Evolutionary conservation across 331 rosid species (phyloP).

Genomic region (Dryas integrifolia): DNA sequence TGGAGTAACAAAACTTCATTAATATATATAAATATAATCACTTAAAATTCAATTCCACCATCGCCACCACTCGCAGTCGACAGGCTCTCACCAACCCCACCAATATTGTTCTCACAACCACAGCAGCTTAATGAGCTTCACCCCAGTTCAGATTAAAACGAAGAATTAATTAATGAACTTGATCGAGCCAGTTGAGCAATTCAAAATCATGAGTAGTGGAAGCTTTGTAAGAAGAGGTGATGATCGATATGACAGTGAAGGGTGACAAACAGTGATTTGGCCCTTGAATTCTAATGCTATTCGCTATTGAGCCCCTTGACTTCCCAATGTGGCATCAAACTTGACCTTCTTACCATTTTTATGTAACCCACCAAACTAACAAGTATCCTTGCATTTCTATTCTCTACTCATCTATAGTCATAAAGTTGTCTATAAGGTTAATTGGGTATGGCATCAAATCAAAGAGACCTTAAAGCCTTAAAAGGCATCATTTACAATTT

Average conservation of each 20-base stretch:
- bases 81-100: conserved; percentile 10
- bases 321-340: conserved; percentile 23
- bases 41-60: not conserved
- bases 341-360: conserved; percentile 12
- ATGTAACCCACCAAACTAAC: conserved; percentile 29
- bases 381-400: conserved; percentile 10
- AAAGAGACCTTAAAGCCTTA: conserved; percentile 39
- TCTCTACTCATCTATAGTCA: not conserved
- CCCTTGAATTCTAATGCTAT: not conserved
- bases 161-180: not conserved
- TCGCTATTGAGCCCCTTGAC: not conserved
- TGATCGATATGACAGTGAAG: not conserved
- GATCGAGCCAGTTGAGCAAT: not conserved
- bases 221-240: not conserved
- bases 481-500: conserved; percentile 57
- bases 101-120: not conserved
- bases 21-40: not conserved
- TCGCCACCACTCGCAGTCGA: not conserved
- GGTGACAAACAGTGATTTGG: not conserved
- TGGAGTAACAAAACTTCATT: not conserved
- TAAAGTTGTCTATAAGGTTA: not conserved
- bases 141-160: not conserved
- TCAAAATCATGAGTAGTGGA: not conserved
- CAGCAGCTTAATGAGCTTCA: not conserved
- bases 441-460: conserved; percentile 38